Conservation (phyloP, 1,284 basidiomycete genomes). For the Moesziomyces parantarcticus region DNA sequence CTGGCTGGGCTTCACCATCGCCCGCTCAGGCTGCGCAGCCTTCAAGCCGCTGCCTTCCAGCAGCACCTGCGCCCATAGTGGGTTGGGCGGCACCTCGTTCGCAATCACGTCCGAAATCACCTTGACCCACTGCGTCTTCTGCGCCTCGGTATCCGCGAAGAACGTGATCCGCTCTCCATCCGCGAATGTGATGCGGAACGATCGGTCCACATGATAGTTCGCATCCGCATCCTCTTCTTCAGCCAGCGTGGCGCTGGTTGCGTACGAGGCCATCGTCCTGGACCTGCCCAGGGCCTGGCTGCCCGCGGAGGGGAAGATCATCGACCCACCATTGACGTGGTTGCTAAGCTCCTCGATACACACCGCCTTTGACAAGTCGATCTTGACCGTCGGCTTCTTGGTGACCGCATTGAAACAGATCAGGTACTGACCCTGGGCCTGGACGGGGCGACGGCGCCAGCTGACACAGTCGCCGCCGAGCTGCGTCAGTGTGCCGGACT, state of each 20-base stretch:
- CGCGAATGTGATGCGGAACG: slow-evolving; percentile 85
- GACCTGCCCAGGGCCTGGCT: slow-evolving; percentile 34
- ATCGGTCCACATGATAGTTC: slow-evolving; percentile 77
- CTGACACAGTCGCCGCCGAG: slow-evolving; percentile 91
- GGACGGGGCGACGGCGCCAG: slow-evolving; percentile 86
- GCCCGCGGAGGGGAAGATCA: slow-evolving; percentile 29
- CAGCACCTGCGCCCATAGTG: slow-evolving; percentile 59
- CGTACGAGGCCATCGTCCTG: slow-evolving; percentile 33
- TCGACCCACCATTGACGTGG: slow-evolving; percentile 52
- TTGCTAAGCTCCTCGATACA: slow-evolving; percentile 81
- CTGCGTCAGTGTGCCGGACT: slow-evolving; percentile 90
- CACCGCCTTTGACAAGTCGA: slow-evolving; percentile 86
- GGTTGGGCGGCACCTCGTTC: slow-evolving; percentile 52
- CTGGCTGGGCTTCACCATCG: slow-evolving; percentile 24
- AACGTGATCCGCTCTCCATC: slow-evolving; percentile 85
- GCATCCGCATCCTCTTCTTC: slow-evolving; percentile 75
- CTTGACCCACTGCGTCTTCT: slow-evolving; percentile 85
- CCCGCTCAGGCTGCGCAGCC: slow-evolving; percentile 1
- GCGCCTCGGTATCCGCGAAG: slow-evolving; percentile 88
- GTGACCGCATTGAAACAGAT: slow-evolving; percentile 95
- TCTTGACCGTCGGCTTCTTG: slow-evolving; percentile 86
- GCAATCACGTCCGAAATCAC: slow-evolving; percentile 51
- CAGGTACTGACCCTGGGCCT: slow-evolving; percentile 85
- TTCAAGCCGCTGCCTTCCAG: slow-evolving; percentile 21
- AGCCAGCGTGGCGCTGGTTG: slow-evolving; percentile 28